Base-by-base conservation (phyloP, 768 basidiomycete species). In the Trametes meyenii region DNA sequence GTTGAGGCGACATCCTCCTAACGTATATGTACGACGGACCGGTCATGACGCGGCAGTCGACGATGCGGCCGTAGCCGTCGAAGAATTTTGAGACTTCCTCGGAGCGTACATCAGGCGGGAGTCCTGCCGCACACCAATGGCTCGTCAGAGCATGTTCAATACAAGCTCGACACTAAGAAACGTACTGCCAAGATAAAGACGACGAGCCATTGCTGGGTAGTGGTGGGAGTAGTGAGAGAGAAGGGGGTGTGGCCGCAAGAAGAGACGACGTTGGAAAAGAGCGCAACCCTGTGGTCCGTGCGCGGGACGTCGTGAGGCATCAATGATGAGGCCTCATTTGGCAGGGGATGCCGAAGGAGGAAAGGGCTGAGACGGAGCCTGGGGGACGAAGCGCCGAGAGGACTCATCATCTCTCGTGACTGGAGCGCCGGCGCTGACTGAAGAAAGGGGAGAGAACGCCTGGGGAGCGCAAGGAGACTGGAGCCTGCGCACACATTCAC, bases 21-120 rank as follows among this genome's bases (percentile, higher is more conserved):
- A 0, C 14, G 13, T 23, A 16, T 14, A 26, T 14, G 2, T 5
- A 17, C 8, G 2, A 82, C 79, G 63, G 68, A 94, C 92, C 92
- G 43, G 93, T 95, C 94, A 96, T 95, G 74, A 96, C 90, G 69
- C 92, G 88, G 75, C 92, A 90, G 77, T 96, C 95, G 67, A 90
- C 80, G 66, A 96, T 92, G 58, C 85, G 86, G 36, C 94, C 94
- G 75, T 89, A 94, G 64, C 90, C 90, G 63, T 94, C 92, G 73
- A 98, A 97, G 72, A 94, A 85, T 73, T 93, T 92, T 61, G 84
- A 81, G 55, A 95, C 87, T 69, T 95, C 93, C 29, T 93, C 90
- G 16, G 88, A 82, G 68, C 91, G 89, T 67, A 87, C 83, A 75
- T 94, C 92, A 60, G 86, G 78, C 42, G 92, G 90, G n/a, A 94